phyloP scores from a whole-genome alignment of 164 flowering plant genomes.

The Litsea cubeba region DNA sequence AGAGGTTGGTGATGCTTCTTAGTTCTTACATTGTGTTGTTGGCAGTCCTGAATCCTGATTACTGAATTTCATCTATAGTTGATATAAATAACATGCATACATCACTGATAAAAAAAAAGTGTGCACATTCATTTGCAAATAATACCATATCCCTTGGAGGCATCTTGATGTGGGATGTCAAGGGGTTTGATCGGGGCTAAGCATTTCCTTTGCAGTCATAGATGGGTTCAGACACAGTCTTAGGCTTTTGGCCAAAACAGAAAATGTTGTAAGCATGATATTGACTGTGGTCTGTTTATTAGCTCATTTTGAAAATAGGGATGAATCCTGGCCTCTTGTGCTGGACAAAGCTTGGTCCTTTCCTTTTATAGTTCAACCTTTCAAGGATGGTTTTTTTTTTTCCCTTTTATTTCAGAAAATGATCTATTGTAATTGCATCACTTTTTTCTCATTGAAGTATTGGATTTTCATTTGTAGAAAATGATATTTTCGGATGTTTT shows the following conservation, averaged over 20 bases:
- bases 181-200: background rate
- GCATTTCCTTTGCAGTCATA: background rate
- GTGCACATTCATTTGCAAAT: background rate
- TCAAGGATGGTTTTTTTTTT: background rate
- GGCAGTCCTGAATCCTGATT: background rate
- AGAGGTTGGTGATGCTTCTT: conserved; percentile 40
- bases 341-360: background rate
- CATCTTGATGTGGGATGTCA: background rate
- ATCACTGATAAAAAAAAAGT: background rate
- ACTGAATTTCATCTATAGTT: background rate
- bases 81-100: background rate
- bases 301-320: background rate
- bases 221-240: too few species aligned
- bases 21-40: background rate
- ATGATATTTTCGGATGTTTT: too few species aligned
- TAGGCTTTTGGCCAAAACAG: too few species aligned
- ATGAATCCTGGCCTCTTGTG: background rate
- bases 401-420: background rate
- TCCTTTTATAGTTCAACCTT: background rate
- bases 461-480: too few species aligned
- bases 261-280: too few species aligned
- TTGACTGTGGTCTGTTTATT: background rate
- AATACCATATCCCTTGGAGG: background rate
- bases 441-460: too few species aligned
- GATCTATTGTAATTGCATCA: background rate